phyloP scores from a whole-genome alignment of 2,329 filamentous ascomycete species.

The Trematosphaeria pertusa region DNA sequence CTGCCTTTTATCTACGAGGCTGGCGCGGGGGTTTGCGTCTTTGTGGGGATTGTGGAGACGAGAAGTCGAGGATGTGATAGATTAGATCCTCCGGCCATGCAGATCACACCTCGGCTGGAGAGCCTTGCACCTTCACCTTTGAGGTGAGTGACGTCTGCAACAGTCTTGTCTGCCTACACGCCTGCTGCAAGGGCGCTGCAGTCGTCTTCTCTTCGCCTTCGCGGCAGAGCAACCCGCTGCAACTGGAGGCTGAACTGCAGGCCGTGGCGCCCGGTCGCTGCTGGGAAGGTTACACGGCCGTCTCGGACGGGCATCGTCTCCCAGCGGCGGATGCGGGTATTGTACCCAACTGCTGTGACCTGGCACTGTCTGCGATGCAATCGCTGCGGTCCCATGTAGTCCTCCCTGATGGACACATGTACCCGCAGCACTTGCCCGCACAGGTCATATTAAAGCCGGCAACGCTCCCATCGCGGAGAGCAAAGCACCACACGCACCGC shows the following conservation, averaged over 20 bases:
- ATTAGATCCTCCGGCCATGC: slow-evolving; percentile 22
- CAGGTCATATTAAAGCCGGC: slow-evolving; percentile 38
- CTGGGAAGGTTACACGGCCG: slow-evolving; percentile 33
- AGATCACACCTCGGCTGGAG: too few species aligned
- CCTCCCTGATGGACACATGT: slow-evolving; percentile 35
- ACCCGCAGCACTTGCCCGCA: slow-evolving; percentile 28
- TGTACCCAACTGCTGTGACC: slow-evolving; percentile 41
- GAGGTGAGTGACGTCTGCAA: not conserved
- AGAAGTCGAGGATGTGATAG: slow-evolving; percentile 36
- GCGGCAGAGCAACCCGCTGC: slow-evolving; percentile 24
- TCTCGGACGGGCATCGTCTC: slow-evolving; percentile 39
- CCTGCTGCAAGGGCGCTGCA: slow-evolving; percentile 45
- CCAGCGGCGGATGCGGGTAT: slow-evolving; percentile 32
- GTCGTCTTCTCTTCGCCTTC: slow-evolving; percentile 28
- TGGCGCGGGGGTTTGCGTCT: slow-evolving; percentile 17
- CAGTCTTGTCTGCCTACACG: slow-evolving; percentile 28
- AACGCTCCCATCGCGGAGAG: slow-evolving; percentile 29
- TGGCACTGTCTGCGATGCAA: slow-evolving; percentile 31
- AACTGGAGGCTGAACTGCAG: slow-evolving; percentile 32
- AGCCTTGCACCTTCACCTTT: slow-evolving; percentile 4
- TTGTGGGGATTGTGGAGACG: slow-evolving; percentile 13
- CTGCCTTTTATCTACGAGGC: slow-evolving; percentile 15
- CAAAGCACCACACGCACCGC: slow-evolving; percentile 32
- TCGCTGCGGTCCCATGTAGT: slow-evolving; percentile 27
- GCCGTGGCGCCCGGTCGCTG: slow-evolving; percentile 31